A percentile compares a stretch with the other conserved stretches of the same genome.
These are phyloP conservation scores for Colletotrichum tanaceti DNA, from an alignment of 2,329 filamentous ascomycete species.

Conservation along the genomic window DNA sequence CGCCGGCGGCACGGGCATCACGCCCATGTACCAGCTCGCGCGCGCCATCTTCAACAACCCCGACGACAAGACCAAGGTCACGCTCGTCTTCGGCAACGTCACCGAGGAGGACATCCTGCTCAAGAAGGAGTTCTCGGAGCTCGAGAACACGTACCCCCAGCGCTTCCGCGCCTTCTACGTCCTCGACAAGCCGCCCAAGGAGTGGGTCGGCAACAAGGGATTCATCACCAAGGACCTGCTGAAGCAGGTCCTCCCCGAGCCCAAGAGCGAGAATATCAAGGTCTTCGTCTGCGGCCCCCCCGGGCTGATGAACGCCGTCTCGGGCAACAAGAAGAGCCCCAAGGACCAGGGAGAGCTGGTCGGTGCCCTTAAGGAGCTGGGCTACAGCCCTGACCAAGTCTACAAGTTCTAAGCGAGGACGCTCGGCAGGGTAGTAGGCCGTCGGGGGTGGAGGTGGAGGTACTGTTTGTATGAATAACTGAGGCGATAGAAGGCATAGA, in stretches of 20 bases:
- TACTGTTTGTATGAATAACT: conserved; percentile 30
- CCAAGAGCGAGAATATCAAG: conserved; percentile 93
- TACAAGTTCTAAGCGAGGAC: conserved; percentile 80
- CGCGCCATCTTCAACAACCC: conserved; percentile 96
- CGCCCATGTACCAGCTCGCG: conserved; percentile 96
- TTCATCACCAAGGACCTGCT: conserved; percentile 90
- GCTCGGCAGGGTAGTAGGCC: background rate
- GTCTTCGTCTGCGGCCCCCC: conserved; percentile 96
- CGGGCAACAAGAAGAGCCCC: conserved; percentile 90
- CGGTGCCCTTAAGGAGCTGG: conserved; percentile 85
- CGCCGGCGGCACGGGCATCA: conserved; percentile 96
- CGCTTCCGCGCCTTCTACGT: conserved; percentile 96
- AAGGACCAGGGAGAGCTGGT: conserved; percentile 91
- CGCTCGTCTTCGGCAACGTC: conserved; percentile 92
- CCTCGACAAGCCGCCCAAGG: conserved; percentile 84
- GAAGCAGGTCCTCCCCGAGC: conserved; percentile 94
- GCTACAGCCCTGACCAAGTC: conserved; percentile 78
- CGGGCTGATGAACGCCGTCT: conserved; percentile 91
- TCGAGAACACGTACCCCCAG: conserved; percentile 96
- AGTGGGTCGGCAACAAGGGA: conserved; percentile 82
- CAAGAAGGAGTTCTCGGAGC: conserved; percentile 82
- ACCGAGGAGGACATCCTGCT: conserved; percentile 91
- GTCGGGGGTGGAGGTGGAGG: no score
- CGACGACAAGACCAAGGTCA: conserved; percentile 96
- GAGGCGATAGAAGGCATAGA: conserved; percentile 39